These are phyloP conservation scores for Botrytis aclada DNA, from an alignment of 2,329 filamentous ascomycete species.

Conservation along the genomic window DNA sequence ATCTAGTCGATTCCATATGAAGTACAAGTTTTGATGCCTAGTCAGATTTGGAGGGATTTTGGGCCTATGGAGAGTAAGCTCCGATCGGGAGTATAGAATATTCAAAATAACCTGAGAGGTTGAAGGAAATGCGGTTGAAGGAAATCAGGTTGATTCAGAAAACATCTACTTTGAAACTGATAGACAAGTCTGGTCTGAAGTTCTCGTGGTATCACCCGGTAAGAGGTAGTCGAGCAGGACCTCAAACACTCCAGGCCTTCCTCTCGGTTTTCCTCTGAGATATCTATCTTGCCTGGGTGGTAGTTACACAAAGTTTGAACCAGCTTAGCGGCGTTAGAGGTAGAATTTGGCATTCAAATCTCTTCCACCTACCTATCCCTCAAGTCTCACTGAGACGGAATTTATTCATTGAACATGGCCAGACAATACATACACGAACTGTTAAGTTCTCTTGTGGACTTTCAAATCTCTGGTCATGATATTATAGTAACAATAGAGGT, in stretches of 20 bases:
- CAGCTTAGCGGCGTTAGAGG: neutral
- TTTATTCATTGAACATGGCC: neutral
- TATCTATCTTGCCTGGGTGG: neutral
- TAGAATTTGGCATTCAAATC: neutral
- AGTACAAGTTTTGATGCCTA: neutral
- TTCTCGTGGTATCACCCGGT: neutral
- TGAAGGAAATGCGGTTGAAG: rapidly evolving
- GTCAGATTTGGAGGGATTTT: neutral
- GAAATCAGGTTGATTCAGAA: rapidly evolving
- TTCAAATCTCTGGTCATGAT: neutral
- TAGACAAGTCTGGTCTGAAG: neutral
- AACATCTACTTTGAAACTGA: neutral
- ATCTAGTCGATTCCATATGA: neutral
- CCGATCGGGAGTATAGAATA: neutral
- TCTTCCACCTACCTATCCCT: neutral
- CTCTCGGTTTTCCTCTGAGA: rapidly evolving
- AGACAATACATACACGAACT: too few relatives aligned
- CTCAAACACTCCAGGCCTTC: neutral
- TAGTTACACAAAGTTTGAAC: rapidly evolving
- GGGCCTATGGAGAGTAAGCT: neutral
- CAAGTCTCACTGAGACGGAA: neutral
- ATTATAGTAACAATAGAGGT: neutral
- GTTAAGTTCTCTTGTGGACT: neutral
- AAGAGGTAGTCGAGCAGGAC: neutral
- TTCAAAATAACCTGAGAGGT: too few relatives aligned